These are phyloP conservation scores for Lentinula lateritia DNA, from an alignment of 768 basidiomycete genomes.

Conservation along the genomic window DNA sequence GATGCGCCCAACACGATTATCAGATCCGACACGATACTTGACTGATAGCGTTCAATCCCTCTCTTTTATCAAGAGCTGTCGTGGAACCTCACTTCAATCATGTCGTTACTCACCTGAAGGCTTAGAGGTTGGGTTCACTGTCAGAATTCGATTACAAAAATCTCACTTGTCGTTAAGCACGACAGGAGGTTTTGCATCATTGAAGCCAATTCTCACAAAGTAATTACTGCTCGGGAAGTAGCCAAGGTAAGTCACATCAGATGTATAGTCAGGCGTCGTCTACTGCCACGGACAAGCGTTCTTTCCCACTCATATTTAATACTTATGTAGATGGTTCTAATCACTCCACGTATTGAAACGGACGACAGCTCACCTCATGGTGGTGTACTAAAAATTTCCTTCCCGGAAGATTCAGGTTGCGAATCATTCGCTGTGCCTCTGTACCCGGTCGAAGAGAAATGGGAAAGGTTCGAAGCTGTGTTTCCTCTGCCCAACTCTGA, in stretches of 20 bases:
- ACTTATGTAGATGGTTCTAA: slow-evolving; percentile 65
- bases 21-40: neutral
- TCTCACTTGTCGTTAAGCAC: slow-evolving; percentile 17
- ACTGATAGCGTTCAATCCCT: neutral
- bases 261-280: neutral
- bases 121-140: slow-evolving; percentile 45
- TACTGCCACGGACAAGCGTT: neutral
- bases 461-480: slow-evolving; percentile 47
- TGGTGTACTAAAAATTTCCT: slow-evolving; percentile 47
- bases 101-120: slow-evolving; percentile 57
- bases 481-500: neutral
- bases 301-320: neutral
- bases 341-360: slow-evolving; percentile 47
- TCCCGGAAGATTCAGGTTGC: slow-evolving; percentile 56
- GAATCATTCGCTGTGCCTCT: slow-evolving; percentile 57
- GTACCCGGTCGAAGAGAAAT: slow-evolving; percentile 44
- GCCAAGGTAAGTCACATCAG: slow-evolving; percentile 39
- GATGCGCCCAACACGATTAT: neutral
- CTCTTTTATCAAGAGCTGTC: slow-evolving; percentile 51
- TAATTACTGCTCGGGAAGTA: slow-evolving; percentile 66
- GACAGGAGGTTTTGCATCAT: slow-evolving; percentile 72
- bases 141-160: neutral
- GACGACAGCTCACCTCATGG: slow-evolving; percentile 40
- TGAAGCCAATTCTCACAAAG: slow-evolving; percentile 42
- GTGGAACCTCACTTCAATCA: slow-evolving; percentile 54